These are phyloP conservation scores for Fusarium anthophilum DNA, from an alignment of 2,329 filamentous ascomycete species.

Conservation along the genomic window DNA sequence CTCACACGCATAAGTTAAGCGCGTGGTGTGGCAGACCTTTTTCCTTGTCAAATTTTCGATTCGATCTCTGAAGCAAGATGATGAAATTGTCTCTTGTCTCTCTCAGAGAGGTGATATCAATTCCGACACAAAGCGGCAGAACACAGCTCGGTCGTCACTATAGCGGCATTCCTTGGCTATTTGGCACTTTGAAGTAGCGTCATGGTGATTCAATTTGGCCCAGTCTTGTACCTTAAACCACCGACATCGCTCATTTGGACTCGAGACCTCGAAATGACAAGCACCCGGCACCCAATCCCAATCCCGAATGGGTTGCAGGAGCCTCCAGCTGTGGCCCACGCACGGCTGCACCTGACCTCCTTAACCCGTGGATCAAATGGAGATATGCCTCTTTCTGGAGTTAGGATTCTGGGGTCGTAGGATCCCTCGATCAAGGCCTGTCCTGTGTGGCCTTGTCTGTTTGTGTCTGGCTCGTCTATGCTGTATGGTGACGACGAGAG, in stretches of 20 bases:
- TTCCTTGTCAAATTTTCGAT: slow-evolving; percentile 16
- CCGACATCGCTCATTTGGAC: slow-evolving; percentile 28
- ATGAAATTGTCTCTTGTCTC: background rate
- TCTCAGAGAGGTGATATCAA: background rate
- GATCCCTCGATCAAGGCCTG: slow-evolving; percentile 22
- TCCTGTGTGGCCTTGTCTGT: background rate
- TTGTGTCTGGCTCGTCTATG: background rate
- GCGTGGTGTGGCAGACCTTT: slow-evolving; percentile 25
- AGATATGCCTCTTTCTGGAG: slow-evolving; percentile 39
- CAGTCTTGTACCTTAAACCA: background rate
- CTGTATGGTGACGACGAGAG: slow-evolving; percentile 30
- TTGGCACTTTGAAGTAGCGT: slow-evolving; percentile 7
- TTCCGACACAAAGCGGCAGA: slow-evolving; percentile 15
- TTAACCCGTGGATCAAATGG: slow-evolving; percentile 34
- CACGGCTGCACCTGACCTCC: slow-evolving; percentile 40
- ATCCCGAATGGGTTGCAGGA: slow-evolving; percentile 38
- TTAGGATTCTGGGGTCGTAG: slow-evolving; percentile 22
- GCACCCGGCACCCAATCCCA: slow-evolving; percentile 28
- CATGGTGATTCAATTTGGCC: slow-evolving; percentile 38
- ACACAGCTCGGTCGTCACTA: background rate
- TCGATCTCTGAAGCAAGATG: slow-evolving; percentile 8
- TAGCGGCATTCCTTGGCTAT: background rate
- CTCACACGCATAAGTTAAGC: slow-evolving; percentile 35
- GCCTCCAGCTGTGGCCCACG: slow-evolving; percentile 37
- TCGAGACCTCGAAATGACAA: slow-evolving; percentile 27